Percentiles rank a stretch among this genome's conserved stretches.
phyloP scores from a whole-genome alignment of 2,329 filamentous ascomycete species.

The Trichophyton benhamiae region DNA sequence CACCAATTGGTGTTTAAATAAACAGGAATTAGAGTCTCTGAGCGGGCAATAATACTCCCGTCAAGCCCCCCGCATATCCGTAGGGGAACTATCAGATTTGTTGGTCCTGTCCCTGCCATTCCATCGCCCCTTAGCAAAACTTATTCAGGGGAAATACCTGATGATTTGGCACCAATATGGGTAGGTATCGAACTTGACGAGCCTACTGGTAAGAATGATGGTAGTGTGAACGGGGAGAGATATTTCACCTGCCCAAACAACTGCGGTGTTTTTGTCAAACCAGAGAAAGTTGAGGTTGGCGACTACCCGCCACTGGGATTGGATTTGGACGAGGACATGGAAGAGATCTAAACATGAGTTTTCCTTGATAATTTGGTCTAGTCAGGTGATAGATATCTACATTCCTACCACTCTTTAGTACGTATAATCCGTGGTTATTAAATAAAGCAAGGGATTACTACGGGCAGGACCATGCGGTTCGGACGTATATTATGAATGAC shows the following conservation, averaged over 20 bases:
- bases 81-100: constrained; percentile 32
- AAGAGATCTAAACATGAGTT: constrained; percentile 37
- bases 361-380: no score
- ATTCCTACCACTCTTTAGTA: not conserved
- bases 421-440: not conserved
- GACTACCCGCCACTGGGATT: constrained; percentile 42
- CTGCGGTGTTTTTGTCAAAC: constrained; percentile 49
- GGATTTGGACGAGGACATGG: constrained; percentile 45
- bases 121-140: constrained; percentile 23
- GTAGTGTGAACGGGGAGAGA: constrained; percentile 37
- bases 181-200: constrained; percentile 51
- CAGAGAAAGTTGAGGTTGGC: constrained; percentile 50
- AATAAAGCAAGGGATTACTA: not conserved
- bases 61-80: constrained; percentile 32
- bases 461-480: not conserved
- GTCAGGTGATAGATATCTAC: not conserved
- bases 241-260: constrained; percentile 45
- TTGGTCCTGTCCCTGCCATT: constrained; percentile 31
- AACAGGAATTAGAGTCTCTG: constrained; percentile 31
- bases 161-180: constrained; percentile 33
- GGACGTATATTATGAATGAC: not conserved
- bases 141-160: constrained; percentile 15
- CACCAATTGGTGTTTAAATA: not conserved
- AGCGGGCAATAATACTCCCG: constrained; percentile 35
- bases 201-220: constrained; percentile 54